Percentiles rank a stretch among this genome's conserved stretches.
These are phyloP conservation scores for Nicotiana tabacum DNA, from an alignment of 257 asterid genomes.

Conservation along the genomic window DNA sequence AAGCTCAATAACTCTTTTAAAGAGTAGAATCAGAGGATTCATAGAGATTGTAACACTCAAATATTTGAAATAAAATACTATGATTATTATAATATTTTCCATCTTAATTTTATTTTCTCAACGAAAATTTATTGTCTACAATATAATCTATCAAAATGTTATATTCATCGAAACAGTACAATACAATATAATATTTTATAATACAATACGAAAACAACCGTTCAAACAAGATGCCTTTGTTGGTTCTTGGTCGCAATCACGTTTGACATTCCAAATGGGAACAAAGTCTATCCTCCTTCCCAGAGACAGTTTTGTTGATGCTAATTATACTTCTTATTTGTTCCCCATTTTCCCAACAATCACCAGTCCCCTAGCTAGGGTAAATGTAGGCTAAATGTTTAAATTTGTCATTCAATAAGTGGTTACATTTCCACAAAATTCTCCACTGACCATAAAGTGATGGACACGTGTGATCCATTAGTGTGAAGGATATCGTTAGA, in stretches of 20 bases:
- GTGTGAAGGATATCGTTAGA: not conserved
- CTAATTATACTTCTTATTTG: not conserved
- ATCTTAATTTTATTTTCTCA: no score
- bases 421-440: not conserved
- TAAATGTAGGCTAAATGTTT: not conserved
- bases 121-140: no score
- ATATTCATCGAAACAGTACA: no score
- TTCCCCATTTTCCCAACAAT: not conserved
- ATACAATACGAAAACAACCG: no score
- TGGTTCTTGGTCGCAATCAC: not conserved
- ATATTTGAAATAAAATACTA: no score
- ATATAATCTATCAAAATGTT: no score
- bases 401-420: not conserved
- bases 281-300: not conserved
- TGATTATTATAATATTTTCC: no score
- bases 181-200: no score
- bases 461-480: not conserved
- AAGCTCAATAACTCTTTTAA: no score
- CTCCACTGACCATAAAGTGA: not conserved
- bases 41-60: no score
- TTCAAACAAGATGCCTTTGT: no score
- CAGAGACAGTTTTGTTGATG: not conserved
- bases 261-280: not conserved
- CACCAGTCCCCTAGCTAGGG: not conserved
- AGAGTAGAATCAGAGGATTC: no score